Base-by-base conservation (phyloP, 2,329 filamentous ascomycete genomes). In the Diaporthe sp. region DNA sequence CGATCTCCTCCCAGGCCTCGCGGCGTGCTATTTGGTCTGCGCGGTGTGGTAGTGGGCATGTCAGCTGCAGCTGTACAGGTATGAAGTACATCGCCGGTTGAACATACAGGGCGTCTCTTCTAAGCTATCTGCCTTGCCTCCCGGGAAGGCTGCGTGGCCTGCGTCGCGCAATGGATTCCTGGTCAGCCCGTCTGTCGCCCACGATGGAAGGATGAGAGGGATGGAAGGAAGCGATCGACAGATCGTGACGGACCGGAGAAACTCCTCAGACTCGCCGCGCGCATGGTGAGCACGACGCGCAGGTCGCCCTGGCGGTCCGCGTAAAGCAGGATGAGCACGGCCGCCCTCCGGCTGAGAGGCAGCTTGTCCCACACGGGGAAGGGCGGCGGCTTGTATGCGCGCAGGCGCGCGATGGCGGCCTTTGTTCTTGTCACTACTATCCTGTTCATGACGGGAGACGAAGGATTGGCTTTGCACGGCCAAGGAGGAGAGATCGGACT, bases 1-100 rank as follows among this genome's bases (percentile, higher is more conserved):
- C 96, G 78, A 98, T 98, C 83, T 98, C 96, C 83, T 98, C 96
- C 83, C 90, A 94, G 1, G 96, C 96, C 87, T 98, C 96, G 78
- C 96, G 92, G 31, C 96, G 92, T 12, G 96, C 95, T 71, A 96
- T 97, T 81, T 96, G 90, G 84, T 95, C 95, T 85, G 87, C 13
- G 85, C 1, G 87, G 58, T 7, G 20, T 20, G n/a, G 25, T 3
- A n/a, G 17, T 51, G 44, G 63, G 39, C 42, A 42, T n/a, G 67
- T 75, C 39, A 61, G 68, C 57, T 25, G 68, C 81, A 95, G 90
- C 83, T 94, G 94, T 31, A n/a, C n/a, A n/a, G n/a, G n/a, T n/a
- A n/a, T n/a, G 20, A 12, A 13, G 10, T 20, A 42, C 7, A 42
- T 31, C 9, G 12, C 65, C 42, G 47, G 31, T 37, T 15, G 13